A percentile compares a stretch with the other conserved stretches of the same genome.
phyloP scores from a whole-genome alignment of 2,329 filamentous ascomycete genomes.

The Pleomassaria siparia region DNA sequence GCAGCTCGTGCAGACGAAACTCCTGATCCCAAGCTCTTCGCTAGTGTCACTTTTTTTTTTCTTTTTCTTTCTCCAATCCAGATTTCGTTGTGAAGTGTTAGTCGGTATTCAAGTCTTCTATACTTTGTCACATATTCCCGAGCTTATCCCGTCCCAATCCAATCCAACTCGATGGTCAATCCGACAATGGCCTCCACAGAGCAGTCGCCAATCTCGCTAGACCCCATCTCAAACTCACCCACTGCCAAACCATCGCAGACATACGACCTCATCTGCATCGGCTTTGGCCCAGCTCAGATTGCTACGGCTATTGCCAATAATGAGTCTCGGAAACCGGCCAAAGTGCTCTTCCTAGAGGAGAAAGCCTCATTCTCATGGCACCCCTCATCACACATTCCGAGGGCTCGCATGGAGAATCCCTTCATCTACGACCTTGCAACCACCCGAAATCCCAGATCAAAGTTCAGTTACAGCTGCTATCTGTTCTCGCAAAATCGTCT shows the following conservation, averaged over 20 bases:
- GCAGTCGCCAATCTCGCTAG: conserved; percentile 13
- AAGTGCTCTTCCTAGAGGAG: conserved; percentile 35
- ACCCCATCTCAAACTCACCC: conserved; percentile 16
- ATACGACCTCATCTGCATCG: conserved; percentile 39
- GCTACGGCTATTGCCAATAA: conserved; percentile 40
- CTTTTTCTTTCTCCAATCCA: too few relatives aligned
- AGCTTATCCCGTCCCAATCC: background rate
- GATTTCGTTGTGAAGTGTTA: conserved; percentile 3
- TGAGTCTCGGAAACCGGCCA: conserved; percentile 28
- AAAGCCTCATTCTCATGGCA: conserved; percentile 39
- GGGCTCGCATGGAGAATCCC: conserved; percentile 37
- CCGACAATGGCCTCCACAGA: conserved; percentile 26
- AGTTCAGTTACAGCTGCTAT: conserved; percentile 40
- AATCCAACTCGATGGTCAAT: conserved; percentile 1
- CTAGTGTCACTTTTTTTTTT: background rate
- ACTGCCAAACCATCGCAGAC: conserved; percentile 4
- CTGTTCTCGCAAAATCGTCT: conserved; percentile 33
- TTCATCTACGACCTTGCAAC: conserved; percentile 42
- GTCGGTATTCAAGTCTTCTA: background rate
- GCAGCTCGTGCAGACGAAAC: conserved; percentile 1
- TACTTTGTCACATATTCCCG: background rate
- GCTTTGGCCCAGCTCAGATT: conserved; percentile 39
- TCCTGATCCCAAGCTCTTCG: conserved; percentile 2
- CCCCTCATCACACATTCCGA: conserved; percentile 24
- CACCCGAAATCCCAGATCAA: conserved; percentile 36